A percentile compares a stretch with the other conserved stretches of the same genome.
Conservation (phyloP, 441 rosid genomes). For the Lepidium campestre region DNA sequence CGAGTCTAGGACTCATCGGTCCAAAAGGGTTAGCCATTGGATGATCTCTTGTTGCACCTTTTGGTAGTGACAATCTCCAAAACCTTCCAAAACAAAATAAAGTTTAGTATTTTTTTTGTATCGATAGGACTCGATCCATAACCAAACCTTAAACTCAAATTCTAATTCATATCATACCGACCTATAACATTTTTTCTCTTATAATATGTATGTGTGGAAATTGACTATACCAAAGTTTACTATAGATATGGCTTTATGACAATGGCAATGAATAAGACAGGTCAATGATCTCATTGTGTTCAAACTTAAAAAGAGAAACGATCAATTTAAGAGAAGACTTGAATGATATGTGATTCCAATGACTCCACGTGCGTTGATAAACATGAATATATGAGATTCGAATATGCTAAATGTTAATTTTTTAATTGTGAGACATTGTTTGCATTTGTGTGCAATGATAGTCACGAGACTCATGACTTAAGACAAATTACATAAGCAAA, state of each 20-base stretch:
- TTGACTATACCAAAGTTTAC: neutral
- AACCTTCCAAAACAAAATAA: conserved; percentile 43
- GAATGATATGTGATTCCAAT: conserved; percentile 17
- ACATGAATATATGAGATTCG: neutral
- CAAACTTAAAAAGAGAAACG: conserved; percentile 11
- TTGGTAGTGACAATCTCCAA: conserved; percentile 89
- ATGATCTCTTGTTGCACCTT: conserved; percentile 67
- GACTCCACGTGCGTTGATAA: conserved; percentile 17
- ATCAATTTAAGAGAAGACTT: conserved; percentile 12
- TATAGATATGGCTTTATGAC: conserved; percentile 24
- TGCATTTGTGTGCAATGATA: conserved; percentile 4
- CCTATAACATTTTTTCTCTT: no score
- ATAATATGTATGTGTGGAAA: neutral
- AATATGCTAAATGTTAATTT: neutral
- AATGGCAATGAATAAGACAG: conserved; percentile 20
- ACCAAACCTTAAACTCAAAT: no score
- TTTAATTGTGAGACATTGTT: neutral
- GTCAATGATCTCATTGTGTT: conserved; percentile 1
- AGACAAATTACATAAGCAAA: conserved; percentile 1
- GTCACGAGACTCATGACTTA: conserved; percentile 19
- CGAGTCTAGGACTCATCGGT: conserved; percentile 47
- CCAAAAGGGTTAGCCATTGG: conserved; percentile 82
- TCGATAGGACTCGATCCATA: no score
- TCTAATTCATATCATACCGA: no score
- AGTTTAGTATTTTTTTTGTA: neutral